Percentiles rank a stretch among this genome's conserved stretches.
phyloP scores from a whole-genome alignment of 495 filamentous ascomycete genomes.

The Penicillium flavigenum region DNA sequence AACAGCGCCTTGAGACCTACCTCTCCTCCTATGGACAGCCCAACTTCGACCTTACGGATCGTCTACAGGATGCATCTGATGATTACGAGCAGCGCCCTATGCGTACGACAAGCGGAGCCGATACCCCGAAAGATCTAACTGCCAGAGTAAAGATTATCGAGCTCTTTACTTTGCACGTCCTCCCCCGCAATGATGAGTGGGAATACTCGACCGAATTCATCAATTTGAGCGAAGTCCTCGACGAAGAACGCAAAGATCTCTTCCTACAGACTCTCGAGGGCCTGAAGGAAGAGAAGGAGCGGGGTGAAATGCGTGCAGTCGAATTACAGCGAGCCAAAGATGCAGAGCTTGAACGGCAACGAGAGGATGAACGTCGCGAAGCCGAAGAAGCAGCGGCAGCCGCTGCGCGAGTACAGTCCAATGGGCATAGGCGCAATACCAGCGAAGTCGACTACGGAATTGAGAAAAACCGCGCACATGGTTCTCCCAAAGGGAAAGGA shows the following conservation, averaged over 20 bases:
- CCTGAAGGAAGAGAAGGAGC: constrained; percentile 65
- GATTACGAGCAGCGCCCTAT: constrained; percentile 29
- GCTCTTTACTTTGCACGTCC: constrained; percentile 88
- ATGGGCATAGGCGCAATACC: constrained; percentile 50
- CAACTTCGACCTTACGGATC: constrained; percentile 63
- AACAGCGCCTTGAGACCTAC: constrained; percentile 85
- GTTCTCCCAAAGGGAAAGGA: constrained; percentile 34
- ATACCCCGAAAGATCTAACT: constrained; percentile 73
- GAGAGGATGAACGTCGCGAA: constrained; percentile 58
- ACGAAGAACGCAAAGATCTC: constrained; percentile 86
- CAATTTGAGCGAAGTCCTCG: constrained; percentile 73
- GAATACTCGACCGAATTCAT: constrained; percentile 92
- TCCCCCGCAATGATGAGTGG: constrained; percentile 90
- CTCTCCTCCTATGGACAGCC: constrained; percentile 73
- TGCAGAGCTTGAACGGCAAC: constrained; percentile 56
- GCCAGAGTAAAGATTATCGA: constrained; percentile 86
- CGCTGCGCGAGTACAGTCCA: constrained; percentile 43
- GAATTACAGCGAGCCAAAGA: constrained; percentile 61
- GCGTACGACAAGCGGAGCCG: constrained; percentile 56
- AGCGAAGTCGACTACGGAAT: constrained; percentile 57
- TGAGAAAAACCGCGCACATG: constrained; percentile 44
- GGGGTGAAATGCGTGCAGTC: constrained; percentile 66
- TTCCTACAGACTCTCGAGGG: constrained; percentile 69
- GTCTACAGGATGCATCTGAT: constrained; percentile 44
- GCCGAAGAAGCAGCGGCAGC: constrained; percentile 56